These are phyloP conservation scores for Nakaseomyces nivariensis DNA, from an alignment of 1,139 yeast species.

Conservation along the genomic window DNA sequence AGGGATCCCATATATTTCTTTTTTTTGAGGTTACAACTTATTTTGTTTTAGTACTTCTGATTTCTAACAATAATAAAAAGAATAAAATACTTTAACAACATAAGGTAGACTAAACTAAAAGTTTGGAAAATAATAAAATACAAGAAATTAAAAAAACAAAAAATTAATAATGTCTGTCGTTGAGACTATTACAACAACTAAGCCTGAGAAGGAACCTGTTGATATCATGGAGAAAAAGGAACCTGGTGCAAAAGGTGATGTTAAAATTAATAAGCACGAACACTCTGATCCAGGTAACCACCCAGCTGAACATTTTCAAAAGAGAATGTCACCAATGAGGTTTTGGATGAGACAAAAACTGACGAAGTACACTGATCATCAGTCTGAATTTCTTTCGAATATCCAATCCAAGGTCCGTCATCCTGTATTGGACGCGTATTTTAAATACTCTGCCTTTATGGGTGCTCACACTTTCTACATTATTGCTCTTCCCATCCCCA, in stretches of 20 bases:
- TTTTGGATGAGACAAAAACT: conserved; percentile 46
- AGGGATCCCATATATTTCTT: too few relatives aligned
- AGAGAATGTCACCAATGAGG: conserved; percentile 48
- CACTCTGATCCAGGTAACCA: conserved; percentile 63
- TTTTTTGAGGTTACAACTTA: too few relatives aligned
- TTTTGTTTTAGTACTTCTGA: too few relatives aligned
- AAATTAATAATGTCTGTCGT: not conserved
- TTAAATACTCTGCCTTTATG: conserved; percentile 79
- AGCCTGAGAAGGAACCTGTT: not conserved
- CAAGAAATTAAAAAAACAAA: not conserved
- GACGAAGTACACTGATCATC: conserved; percentile 52
- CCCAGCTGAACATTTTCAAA: conserved; percentile 53
- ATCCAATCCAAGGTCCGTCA: conserved; percentile 47
- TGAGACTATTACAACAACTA: not conserved
- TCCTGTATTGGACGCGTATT: conserved; percentile 56
- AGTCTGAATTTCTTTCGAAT: conserved; percentile 47
- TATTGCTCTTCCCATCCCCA: conserved; percentile 71
- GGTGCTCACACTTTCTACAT: conserved; percentile 95
- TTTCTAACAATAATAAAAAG: too few relatives aligned
- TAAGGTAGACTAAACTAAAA: not conserved
- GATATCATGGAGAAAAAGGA: not conserved
- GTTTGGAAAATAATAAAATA: not conserved
- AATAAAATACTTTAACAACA: too few relatives aligned
- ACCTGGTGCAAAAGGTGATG: conserved; percentile 5
- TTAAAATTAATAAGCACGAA: conserved; percentile 9